These are phyloP conservation scores for Paramarasmius palmivorus DNA, from an alignment of 1,284 basidiomycete genomes.

Conservation along the genomic window DNA sequence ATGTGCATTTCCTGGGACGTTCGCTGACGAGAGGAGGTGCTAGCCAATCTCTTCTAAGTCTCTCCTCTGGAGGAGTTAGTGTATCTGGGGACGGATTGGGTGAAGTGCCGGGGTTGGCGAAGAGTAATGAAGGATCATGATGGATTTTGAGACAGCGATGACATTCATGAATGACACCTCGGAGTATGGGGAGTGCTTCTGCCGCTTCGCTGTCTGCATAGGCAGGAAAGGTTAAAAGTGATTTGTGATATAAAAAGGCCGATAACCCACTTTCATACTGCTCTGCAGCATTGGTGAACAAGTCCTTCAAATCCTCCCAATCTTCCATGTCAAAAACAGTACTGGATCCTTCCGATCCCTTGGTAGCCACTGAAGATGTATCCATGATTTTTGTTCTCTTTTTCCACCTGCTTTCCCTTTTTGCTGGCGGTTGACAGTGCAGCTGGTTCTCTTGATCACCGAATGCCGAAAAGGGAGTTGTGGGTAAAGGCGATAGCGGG, in stretches of 20 bases:
- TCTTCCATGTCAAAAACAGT: constrained; percentile 45
- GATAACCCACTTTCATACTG: constrained; percentile 55
- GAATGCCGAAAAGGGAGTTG: neutral
- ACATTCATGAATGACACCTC: constrained; percentile 66
- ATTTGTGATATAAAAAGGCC: constrained; percentile 4
- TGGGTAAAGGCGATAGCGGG: constrained; percentile 1
- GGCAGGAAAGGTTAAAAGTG: neutral
- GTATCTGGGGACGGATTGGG: constrained; percentile 21
- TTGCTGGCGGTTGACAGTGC: constrained; percentile 14
- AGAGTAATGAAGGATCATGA: constrained; percentile 56
- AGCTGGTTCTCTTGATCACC: neutral
- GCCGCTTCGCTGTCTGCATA: constrained; percentile 42
- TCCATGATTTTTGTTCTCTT: constrained; percentile 41
- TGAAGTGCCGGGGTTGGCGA: constrained; percentile 21
- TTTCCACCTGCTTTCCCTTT: constrained; percentile 29
- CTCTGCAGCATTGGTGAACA: constrained; percentile 55
- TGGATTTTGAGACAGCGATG: constrained; percentile 55
- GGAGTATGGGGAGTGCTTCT: constrained; percentile 53
- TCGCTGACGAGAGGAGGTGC: neutral
- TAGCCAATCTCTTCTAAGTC: constrained; percentile 29
- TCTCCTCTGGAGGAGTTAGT: constrained; percentile 31
- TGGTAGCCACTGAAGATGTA: constrained; percentile 32
- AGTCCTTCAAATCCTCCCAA: constrained; percentile 66
- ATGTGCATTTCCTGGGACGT: constrained; percentile 28
- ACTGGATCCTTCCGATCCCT: constrained; percentile 19